Conservation (phyloP, 2,329 filamentous ascomycete species). For the Xylaria polymorpha region DNA sequence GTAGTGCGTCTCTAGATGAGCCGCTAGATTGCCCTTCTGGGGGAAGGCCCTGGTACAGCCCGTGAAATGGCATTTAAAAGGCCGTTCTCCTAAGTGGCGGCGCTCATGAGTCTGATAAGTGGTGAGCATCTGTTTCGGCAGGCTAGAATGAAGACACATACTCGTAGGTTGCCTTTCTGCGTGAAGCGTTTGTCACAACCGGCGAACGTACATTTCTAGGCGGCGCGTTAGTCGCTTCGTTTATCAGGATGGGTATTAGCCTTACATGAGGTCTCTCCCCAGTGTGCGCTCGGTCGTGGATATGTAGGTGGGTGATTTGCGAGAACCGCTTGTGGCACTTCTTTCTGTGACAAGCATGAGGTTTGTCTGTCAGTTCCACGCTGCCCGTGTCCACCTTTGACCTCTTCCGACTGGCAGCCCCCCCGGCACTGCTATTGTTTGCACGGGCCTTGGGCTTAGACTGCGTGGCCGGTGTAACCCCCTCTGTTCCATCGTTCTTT, state of each 20-base stretch:
- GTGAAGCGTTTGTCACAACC: constrained; percentile 79
- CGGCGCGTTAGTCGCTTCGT: constrained; percentile 20
- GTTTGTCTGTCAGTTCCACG: constrained; percentile 48
- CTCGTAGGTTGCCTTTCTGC: constrained; percentile 90
- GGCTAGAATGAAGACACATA: constrained; percentile 53
- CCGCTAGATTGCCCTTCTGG: constrained; percentile 86
- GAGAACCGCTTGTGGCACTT: constrained; percentile 85
- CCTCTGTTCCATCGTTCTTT: constrained; percentile 57
- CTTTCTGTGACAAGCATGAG: constrained; percentile 79
- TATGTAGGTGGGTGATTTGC: constrained; percentile 93
- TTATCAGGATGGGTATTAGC: constrained; percentile 33
- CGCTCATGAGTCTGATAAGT: constrained; percentile 79
- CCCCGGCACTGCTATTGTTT: constrained; percentile 29
- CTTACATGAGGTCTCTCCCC: constrained; percentile 91
- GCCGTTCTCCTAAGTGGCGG: constrained; percentile 87
- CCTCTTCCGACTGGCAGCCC: constrained; percentile 50
- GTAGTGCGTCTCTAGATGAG: constrained; percentile 84
- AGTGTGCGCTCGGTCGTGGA: constrained; percentile 88
- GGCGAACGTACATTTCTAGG: constrained; percentile 41
- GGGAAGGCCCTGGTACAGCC: constrained; percentile 82
- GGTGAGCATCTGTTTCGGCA: constrained; percentile 32
- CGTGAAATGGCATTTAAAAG: constrained; percentile 71
- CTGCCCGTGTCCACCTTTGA: constrained; percentile 24
- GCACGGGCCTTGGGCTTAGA: constrained; percentile 15
- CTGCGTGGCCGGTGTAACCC: constrained; percentile 35